Percentiles rank a stretch among this genome's conserved stretches.
Evolutionary conservation across 352 stramenopile species (phyloP).

Genomic region (Globisporangium alternatum): DNA sequence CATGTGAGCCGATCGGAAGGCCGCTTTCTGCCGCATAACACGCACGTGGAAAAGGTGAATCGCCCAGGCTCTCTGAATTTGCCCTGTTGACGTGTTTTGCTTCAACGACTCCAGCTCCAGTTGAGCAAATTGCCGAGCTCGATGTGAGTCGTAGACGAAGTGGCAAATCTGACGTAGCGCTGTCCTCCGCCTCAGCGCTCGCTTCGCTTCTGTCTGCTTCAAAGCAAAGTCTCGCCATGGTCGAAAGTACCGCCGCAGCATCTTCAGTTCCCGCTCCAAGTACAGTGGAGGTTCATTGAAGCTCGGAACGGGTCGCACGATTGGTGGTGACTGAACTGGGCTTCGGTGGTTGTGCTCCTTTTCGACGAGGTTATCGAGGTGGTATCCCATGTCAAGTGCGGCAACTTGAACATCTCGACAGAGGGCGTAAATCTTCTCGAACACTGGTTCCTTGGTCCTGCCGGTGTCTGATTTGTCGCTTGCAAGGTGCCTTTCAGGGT

Average conservation of each 20-base stretch:
- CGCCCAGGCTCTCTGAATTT: constrained; percentile 31
- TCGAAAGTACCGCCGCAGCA: constrained; percentile 52
- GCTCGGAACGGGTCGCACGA: background rate
- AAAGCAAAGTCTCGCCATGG: constrained; percentile 31
- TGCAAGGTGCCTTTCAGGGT: background rate
- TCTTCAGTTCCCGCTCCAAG: constrained; percentile 65
- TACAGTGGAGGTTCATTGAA: constrained; percentile 25
- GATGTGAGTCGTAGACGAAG: constrained; percentile 25
- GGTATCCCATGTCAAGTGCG: constrained; percentile 17
- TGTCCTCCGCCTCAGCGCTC: constrained; percentile 22
- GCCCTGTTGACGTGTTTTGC: constrained; percentile 17
- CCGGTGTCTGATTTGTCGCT: background rate
- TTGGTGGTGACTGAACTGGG: background rate
- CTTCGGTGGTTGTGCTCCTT: background rate
- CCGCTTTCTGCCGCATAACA: constrained; percentile 7
- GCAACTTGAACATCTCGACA: constrained; percentile 20
- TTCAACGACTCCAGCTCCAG: constrained; percentile 13
- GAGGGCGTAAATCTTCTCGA: constrained; percentile 19
- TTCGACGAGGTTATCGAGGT: constrained; percentile 6
- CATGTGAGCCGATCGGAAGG: constrained; percentile 39
- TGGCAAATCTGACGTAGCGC: constrained; percentile 26
- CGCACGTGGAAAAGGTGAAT: constrained; percentile 10
- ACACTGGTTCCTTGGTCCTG: background rate
- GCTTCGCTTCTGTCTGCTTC: constrained; percentile 22
- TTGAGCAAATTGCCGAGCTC: background rate